Evolutionary conservation across 1,284 basidiomycete genomes (phyloP).

Genomic region (Ceratobasidium sp.): DNA sequence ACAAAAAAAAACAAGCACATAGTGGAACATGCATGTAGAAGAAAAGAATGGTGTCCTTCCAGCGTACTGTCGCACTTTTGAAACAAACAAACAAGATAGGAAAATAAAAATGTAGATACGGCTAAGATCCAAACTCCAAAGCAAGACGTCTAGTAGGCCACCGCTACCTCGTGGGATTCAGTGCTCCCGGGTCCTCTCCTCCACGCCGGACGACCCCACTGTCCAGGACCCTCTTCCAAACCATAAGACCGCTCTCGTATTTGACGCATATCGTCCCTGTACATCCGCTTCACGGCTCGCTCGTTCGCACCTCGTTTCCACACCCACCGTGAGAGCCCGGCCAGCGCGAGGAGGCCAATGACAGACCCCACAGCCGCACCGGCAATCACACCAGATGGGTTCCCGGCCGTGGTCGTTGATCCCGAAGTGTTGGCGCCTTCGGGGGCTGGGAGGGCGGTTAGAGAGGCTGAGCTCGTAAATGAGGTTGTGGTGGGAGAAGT

Average conservation of each 20-base stretch:
- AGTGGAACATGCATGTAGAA: not conserved
- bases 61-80: not conserved
- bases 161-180: too few relatives aligned
- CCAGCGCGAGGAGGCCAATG: slow-evolving; percentile 5
- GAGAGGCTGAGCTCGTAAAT: not conserved
- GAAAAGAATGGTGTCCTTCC: not conserved
- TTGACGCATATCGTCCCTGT: slow-evolving; percentile 33
- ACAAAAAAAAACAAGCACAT: not conserved
- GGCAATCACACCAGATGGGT: slow-evolving; percentile 23
- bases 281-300: slow-evolving; percentile 30
- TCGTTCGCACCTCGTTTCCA: slow-evolving; percentile 26
- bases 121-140: not conserved
- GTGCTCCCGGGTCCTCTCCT: slow-evolving; percentile 17
- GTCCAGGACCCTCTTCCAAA: slow-evolving; percentile 27
- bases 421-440: slow-evolving; percentile 12
- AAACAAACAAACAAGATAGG: not conserved
- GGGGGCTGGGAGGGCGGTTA: slow-evolving; percentile 27
- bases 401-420: not conserved
- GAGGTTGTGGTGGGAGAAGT: not conserved
- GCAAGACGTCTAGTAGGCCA: not conserved
- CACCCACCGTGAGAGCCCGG: not conserved
- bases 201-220: slow-evolving; percentile 33
- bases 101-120: not conserved
- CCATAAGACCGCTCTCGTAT: slow-evolving; percentile 20
- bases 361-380: slow-evolving; percentile 13